phyloP scores from a whole-genome alignment of 345 rosid species.

The Lagerstroemia speciosa region DNA sequence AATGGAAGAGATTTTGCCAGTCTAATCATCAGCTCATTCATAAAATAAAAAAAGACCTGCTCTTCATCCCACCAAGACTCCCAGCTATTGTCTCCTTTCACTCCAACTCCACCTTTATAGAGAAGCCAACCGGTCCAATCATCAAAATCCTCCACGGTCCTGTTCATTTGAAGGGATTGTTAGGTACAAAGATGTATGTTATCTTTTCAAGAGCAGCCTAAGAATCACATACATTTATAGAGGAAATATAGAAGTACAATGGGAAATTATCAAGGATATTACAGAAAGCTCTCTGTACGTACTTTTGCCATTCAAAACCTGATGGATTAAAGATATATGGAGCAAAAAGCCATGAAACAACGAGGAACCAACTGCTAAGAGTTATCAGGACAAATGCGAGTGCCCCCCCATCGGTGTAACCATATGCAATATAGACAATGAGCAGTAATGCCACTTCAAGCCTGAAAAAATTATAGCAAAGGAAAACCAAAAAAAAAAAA shows the following conservation, averaged over 20 bases:
- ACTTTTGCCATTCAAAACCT: slow-evolving; percentile 99
- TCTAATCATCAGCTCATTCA: neutral
- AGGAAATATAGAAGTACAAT: neutral
- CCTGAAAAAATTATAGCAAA: slow-evolving; percentile 30
- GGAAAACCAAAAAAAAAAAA: neutral
- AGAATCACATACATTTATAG: neutral
- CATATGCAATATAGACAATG: slow-evolving; percentile 90
- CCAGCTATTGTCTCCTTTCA: slow-evolving; percentile 97
- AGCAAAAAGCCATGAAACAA: slow-evolving; percentile 96
- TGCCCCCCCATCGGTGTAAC: slow-evolving; percentile 68
- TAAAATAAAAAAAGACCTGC: slow-evolving; percentile 40
- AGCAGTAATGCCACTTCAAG: slow-evolving; percentile 94
- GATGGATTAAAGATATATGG: slow-evolving; percentile 99
- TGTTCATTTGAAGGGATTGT: slow-evolving; percentile 20
- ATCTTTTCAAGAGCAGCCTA: neutral
- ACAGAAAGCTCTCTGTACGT: slow-evolving; percentile 18
- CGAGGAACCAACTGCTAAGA: slow-evolving; percentile 96
- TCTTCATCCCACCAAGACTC: slow-evolving; percentile 99
- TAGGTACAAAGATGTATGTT: neutral
- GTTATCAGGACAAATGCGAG: slow-evolving; percentile 68
- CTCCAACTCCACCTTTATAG: slow-evolving; percentile 98
- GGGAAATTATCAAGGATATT: neutral
- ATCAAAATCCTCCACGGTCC: slow-evolving; percentile 98
- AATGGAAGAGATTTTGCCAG: neutral
- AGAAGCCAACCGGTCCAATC: slow-evolving; percentile 96